Evolutionary conservation across 495 filamentous ascomycete species (phyloP).

Genomic region (Penicillium cataractarum): DNA sequence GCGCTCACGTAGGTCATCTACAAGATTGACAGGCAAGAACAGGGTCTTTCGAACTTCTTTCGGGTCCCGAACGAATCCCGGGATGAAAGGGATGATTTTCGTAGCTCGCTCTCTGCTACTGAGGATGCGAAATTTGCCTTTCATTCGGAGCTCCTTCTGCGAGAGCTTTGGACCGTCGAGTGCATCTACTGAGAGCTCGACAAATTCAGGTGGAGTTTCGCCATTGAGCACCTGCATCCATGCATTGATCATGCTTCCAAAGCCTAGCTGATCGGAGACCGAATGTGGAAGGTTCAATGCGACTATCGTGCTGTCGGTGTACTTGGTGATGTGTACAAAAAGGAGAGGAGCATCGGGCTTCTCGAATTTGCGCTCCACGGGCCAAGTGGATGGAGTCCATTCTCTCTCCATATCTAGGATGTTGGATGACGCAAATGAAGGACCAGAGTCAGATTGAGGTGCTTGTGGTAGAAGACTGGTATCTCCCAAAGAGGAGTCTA

Average conservation of each 20-base stretch:
- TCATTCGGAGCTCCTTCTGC: background rate
- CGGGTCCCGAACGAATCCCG: background rate
- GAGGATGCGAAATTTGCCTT: conserved; percentile 1
- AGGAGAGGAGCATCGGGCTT: background rate
- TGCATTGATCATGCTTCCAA: conserved; percentile 2
- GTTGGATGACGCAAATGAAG: background rate
- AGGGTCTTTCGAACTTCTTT: background rate
- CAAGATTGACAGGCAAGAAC: background rate
- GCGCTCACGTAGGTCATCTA: conserved; percentile 1
- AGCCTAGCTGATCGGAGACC: conserved; percentile 3
- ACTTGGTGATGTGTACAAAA: conserved; percentile 7
- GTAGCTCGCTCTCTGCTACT: background rate
- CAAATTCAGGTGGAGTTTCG: background rate
- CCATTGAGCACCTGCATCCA: conserved; percentile 1
- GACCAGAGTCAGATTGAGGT: background rate
- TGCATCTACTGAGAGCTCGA: background rate
- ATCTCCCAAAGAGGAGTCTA: background rate
- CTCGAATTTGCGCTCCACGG: conserved; percentile 1
- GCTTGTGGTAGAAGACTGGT: background rate
- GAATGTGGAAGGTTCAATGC: conserved; percentile 6
- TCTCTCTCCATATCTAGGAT: conserved; percentile 2
- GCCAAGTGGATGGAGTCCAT: conserved; percentile 8
- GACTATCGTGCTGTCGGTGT: background rate
- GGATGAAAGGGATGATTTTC: background rate
- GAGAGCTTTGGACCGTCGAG: conserved; percentile 4